Evolutionary conservation across 257 asterid genomes (phyloP), one percentile per base, ranked within the genome.

Genomic region (Primulina tabacum): DNA sequence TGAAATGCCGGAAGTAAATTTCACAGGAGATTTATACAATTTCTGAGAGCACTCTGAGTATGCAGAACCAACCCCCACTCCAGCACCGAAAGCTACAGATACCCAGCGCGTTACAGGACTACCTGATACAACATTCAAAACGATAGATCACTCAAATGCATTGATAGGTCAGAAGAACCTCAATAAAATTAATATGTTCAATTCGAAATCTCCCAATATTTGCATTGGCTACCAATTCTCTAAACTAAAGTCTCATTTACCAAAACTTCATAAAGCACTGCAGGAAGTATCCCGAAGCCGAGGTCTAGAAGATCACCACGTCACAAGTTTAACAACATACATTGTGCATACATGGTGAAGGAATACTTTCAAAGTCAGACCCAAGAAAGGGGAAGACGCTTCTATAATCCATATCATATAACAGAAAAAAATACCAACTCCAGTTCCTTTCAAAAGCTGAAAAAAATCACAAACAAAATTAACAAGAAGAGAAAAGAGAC

Each of bases 101-200:
- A 95, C 95, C 98, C 96, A 90, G 65, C 95, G 95, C 55, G 96
- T 87, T 32, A 71, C 91, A 21, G 98, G 97, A 71, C 95, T 92
- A 76, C 97, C 97, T 92, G 81, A 70, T 71, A 67, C 71, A 77
- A 73, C 60, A 68, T 64, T 65, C 66, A 65, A 73, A 50, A 59
- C 24, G 59, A 16, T 50, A 16, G 59, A 76, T 61, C 50, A 38
- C 50, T 38, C 50, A 40, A 52, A 56, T 40, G 75, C 64, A 40
- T 47, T 32, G 70, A 68, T 29, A 50, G 16, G 9, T 62, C 40
- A 64, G 58, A 29, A 33, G 50, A 32, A 53, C 65, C 17, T 24
- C 55, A 24, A 34, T 38, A 38, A 12, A 43, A 43, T 12, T 4
- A 43, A 43, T 2, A 12, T 11, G 53, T 43, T 12, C 16, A 38